These are phyloP conservation scores for Phytophthora fragariae DNA, from an alignment of 352 stramenopile genomes.

Conservation along the genomic window DNA sequence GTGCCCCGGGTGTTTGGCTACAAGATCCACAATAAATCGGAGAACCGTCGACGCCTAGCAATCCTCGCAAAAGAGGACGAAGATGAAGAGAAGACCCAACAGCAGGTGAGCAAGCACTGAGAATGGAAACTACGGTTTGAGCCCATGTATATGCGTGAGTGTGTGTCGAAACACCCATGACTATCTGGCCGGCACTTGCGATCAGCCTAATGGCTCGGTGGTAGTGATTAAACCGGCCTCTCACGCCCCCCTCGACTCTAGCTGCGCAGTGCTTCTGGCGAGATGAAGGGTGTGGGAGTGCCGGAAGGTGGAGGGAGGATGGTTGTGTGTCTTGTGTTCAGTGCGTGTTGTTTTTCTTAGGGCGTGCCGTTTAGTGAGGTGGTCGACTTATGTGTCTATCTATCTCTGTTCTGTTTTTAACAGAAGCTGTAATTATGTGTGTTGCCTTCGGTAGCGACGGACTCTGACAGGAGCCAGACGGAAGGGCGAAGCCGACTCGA, in stretches of 20 bases:
- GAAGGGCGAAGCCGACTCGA: conserved; percentile 73
- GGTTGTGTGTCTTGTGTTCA: conserved; percentile 45
- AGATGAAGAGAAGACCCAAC: conserved; percentile 72
- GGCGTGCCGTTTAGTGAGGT: conserved; percentile 59
- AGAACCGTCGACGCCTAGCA: conserved; percentile 83
- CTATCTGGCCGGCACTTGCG: conserved; percentile 1
- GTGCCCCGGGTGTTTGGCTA: conserved; percentile 93
- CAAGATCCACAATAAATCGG: conserved; percentile 91
- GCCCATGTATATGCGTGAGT: conserved; percentile 27
- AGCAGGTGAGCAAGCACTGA: conserved; percentile 66
- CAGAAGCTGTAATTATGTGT: conserved; percentile 93
- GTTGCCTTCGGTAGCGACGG: conserved; percentile 84
- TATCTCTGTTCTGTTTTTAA: conserved; percentile 90
- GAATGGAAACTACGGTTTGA: conserved; percentile 40
- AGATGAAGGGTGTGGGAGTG: conserved; percentile 12
- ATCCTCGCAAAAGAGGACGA: conserved; percentile 86
- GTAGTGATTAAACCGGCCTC: conserved; percentile 13
- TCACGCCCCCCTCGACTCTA: conserved; percentile 14
- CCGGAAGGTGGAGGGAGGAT: conserved; percentile 8
- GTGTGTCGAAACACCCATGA: conserved; percentile 1
- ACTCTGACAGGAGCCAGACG: conserved; percentile 68
- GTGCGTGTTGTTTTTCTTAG: conserved; percentile 46
- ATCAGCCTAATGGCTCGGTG: conserved; percentile 14
- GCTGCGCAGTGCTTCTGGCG: conserved; percentile 34
- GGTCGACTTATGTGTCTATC: conserved; percentile 90